Percentiles rank a stretch among this genome's conserved stretches.
Conservation (phyloP, 1,139 yeast species). For the Magnusiomyces clavatus region DNA sequence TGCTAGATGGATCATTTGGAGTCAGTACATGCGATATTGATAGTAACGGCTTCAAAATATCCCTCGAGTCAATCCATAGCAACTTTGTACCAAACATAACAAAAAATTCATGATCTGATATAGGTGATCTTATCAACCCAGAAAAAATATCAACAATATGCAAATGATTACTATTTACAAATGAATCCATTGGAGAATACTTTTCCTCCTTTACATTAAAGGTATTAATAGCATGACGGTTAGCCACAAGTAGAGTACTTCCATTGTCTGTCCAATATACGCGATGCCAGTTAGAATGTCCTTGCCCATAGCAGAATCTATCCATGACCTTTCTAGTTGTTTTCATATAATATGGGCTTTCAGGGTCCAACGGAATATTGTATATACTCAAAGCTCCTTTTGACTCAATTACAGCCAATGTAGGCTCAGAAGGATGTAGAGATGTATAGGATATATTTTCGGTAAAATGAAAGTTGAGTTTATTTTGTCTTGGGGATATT, state of each 20-base stretch:
- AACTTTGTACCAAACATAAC: background rate
- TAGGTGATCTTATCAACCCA: background rate
- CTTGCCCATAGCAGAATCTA: background rate
- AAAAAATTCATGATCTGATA: background rate
- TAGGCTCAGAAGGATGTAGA: background rate
- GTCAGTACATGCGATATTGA: background rate
- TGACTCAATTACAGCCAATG: background rate
- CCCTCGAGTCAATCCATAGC: background rate
- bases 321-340: background rate
- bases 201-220: background rate
- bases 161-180: background rate
- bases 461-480: background rate
- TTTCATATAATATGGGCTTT: background rate
- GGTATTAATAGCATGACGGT: background rate
- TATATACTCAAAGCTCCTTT: constrained; percentile 1
- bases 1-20: background rate
- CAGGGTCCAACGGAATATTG: background rate
- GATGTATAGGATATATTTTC: background rate
- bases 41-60: background rate
- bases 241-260: background rate
- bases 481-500: background rate
- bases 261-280: background rate
- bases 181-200: background rate
- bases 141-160: background rate
- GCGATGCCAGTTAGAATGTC: constrained; percentile 2